These are phyloP conservation scores for Malassezia arunalokei DNA, from an alignment of 1,284 basidiomycete species.

Conservation along the genomic window DNA sequence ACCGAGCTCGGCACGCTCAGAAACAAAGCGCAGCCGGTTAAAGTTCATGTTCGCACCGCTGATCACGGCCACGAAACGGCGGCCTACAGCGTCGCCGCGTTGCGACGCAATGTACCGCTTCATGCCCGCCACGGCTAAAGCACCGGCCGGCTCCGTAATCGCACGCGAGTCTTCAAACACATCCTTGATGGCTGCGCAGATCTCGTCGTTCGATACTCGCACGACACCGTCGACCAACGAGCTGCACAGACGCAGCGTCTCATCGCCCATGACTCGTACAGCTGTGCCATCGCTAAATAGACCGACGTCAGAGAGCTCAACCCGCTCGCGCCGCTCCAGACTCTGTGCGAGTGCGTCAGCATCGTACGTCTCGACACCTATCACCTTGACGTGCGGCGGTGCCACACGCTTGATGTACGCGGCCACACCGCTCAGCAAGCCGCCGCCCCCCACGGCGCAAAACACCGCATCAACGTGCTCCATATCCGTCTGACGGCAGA, in stretches of 20 bases:
- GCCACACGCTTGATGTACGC: conserved; percentile 91
- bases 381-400: conserved; percentile 65
- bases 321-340: conserved; percentile 54
- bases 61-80: conserved; percentile 78
- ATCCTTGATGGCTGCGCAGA: conserved; percentile 97
- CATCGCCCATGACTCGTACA: conserved; percentile 88
- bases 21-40: conserved; percentile 83
- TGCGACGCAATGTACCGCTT: conserved; percentile 77
- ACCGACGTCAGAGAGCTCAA: conserved; percentile 77
- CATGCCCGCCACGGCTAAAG: conserved; percentile 77
- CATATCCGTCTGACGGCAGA: conserved; percentile 49
- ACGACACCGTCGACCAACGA: conserved; percentile 73
- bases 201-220: conserved; percentile 82
- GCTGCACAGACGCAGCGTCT: conserved; percentile 83
- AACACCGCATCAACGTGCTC: conserved; percentile 68
- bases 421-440: conserved; percentile 73
- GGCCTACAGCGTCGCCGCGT: conserved; percentile 65
- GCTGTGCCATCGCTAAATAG: conserved; percentile 98
- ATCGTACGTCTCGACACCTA: conserved; percentile 90
- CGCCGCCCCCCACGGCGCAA: conserved; percentile 81
- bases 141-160: conserved; percentile 85
- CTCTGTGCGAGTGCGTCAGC: conserved; percentile 83
- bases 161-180: conserved; percentile 62
- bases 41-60: conserved; percentile 99
- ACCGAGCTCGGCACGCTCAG: conserved; percentile 91